Evolutionary conservation across 768 basidiomycete species (phyloP).

Genomic region (Pulveroboletus frians): DNA sequence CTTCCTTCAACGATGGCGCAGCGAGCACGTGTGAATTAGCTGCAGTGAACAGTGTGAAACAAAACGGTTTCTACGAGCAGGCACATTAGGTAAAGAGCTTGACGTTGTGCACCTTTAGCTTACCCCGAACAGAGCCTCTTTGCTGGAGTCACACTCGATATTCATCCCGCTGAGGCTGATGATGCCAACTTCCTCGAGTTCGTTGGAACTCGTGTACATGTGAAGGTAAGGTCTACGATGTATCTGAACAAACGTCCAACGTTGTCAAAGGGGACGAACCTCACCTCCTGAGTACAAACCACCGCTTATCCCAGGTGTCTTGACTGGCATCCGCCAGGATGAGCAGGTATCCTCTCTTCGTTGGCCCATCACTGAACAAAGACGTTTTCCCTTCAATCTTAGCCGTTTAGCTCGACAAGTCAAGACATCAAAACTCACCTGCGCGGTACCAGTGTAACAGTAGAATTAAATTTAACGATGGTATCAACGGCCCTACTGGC

Average conservation of each 20-base stretch:
- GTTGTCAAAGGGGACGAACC: background rate
- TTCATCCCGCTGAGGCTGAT: constrained; percentile 82
- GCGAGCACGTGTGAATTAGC: constrained; percentile 90
- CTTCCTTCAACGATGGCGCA: constrained; percentile 75
- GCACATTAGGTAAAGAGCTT: constrained; percentile 1
- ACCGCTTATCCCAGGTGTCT: constrained; percentile 76
- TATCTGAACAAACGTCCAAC: constrained; percentile 1
- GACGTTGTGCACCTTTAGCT: constrained; percentile 24
- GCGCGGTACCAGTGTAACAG: constrained; percentile 67
- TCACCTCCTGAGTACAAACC: constrained; percentile 85
- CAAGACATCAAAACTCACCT: constrained; percentile 43
- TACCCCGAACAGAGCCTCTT: constrained; percentile 84
- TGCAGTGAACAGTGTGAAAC: constrained; percentile 87
- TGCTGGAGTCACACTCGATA: constrained; percentile 79
- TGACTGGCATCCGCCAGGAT: constrained; percentile 76
- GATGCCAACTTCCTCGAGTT: constrained; percentile 76
- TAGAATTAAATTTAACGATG: constrained; percentile 62
- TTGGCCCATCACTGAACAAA: constrained; percentile 60
- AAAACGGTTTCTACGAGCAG: constrained; percentile 62
- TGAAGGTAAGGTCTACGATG: constrained; percentile 77
- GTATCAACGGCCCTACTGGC: constrained; percentile 39
- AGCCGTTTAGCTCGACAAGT: background rate
- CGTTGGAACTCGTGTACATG: constrained; percentile 78
- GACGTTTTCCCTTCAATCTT: constrained; percentile 1
- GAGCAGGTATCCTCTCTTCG: constrained; percentile 80